Evolutionary conservation across 2,329 filamentous ascomycete species (phyloP).

Genomic region (Colletotrichum shisoi): DNA sequence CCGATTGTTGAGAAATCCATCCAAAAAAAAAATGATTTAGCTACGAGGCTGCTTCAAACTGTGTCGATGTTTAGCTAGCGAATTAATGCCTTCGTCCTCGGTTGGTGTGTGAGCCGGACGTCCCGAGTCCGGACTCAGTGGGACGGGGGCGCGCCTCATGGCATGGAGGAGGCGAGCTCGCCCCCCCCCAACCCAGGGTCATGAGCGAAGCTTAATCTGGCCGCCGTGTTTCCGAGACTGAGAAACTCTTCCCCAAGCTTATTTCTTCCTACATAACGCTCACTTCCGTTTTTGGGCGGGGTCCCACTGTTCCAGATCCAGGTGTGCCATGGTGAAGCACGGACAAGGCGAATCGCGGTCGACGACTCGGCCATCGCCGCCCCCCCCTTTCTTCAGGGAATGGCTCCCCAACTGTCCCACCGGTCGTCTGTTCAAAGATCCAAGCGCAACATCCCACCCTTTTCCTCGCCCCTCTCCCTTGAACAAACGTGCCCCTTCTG

Average conservation of each 20-base stretch:
- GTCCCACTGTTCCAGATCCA: constrained; percentile 20
- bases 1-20: background rate
- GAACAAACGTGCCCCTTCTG: constrained; percentile 10
- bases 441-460: constrained; percentile 12
- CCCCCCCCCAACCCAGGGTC: background rate
- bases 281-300: background rate
- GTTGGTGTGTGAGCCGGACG: constrained; percentile 4
- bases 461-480: background rate
- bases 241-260: constrained; percentile 28
- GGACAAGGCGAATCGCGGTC: constrained; percentile 19
- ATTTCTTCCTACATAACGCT: background rate
- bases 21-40: background rate
- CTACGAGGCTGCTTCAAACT: constrained; percentile 8
- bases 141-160: constrained; percentile 5
- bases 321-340: constrained; percentile 25
- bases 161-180: background rate
- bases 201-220: constrained; percentile 1
- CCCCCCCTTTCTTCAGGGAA: constrained; percentile 22
- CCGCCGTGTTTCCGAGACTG: constrained; percentile 7
- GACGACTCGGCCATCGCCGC: constrained; percentile 10
- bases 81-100: constrained; percentile 11
- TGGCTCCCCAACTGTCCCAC: constrained; percentile 11
- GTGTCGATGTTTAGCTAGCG: background rate
- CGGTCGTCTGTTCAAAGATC: constrained; percentile 6
- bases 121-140: background rate